Conservation (phyloP, 73 alveolate genomes). For the Blepharisma stoltei region DNA sequence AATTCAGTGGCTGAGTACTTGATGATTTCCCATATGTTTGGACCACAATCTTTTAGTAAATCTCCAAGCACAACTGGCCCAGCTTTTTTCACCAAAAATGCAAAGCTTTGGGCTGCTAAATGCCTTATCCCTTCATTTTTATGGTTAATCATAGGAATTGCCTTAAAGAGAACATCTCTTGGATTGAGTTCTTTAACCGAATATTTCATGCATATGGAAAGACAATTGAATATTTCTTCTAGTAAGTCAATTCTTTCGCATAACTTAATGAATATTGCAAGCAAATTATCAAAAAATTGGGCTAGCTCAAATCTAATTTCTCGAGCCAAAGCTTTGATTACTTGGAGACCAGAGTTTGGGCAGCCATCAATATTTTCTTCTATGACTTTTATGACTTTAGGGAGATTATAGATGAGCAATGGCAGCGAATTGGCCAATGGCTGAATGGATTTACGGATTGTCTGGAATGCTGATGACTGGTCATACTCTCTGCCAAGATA, state of each 20-base stretch:
- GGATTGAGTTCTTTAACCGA: not conserved
- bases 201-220: not conserved
- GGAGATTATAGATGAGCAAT: not conserved
- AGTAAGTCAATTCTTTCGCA: not conserved
- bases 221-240: not conserved
- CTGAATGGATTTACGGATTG: not conserved
- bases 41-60: not conserved
- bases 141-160: conserved; percentile 20
- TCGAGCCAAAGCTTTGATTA: conserved; percentile 13
- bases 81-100: not conserved
- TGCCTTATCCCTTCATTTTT: not conserved
- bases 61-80: not conserved
- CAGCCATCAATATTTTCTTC: not conserved
- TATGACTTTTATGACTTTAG: not conserved
- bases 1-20: not conserved
- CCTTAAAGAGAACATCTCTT: not conserved
- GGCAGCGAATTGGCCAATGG: not conserved
- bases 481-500: not conserved
- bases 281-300: not conserved
- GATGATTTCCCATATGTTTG: not conserved
- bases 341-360: not conserved
- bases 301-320: conserved; percentile 5
- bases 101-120: conserved; percentile 24
- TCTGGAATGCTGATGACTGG: not conserved
- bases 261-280: not conserved